Conservation (phyloP, 306 rosid genomes). For the Prunus armeniaca region DNA sequence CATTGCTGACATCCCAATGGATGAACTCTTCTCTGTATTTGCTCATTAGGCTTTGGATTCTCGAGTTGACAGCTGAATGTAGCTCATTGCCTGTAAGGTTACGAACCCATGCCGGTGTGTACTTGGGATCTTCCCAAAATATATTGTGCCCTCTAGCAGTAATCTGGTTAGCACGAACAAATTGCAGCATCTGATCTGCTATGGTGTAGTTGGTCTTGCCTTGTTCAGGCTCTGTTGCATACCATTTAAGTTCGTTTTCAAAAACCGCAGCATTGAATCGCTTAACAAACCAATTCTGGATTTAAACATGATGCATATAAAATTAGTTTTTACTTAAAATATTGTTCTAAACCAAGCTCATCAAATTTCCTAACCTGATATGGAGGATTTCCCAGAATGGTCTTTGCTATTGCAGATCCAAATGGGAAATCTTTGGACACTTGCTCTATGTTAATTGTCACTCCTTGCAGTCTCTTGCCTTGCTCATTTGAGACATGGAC, state of each 20-base stretch:
- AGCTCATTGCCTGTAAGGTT: slow-evolving; percentile 52
- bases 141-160: slow-evolving; percentile 86
- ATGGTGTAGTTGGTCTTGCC: slow-evolving; percentile 58
- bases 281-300: slow-evolving; percentile 74
- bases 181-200: slow-evolving; percentile 73
- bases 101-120: slow-evolving; percentile 68
- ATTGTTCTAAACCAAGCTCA: background rate
- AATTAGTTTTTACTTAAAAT: background rate
- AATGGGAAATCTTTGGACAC: slow-evolving; percentile 76
- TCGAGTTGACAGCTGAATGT: slow-evolving; percentile 49
- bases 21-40: slow-evolving; percentile 73
- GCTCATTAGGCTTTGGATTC: slow-evolving; percentile 66
- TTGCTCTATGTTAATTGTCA: slow-evolving; percentile 44
- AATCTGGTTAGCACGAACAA: slow-evolving; percentile 60
- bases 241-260: slow-evolving; percentile 95
- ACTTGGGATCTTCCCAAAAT: slow-evolving; percentile 90
- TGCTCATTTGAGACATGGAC: slow-evolving; percentile 62
- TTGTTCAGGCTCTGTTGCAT: slow-evolving; percentile 81
- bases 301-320: background rate
- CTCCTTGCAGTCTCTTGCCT: slow-evolving; percentile 64
- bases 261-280: slow-evolving; percentile 85
- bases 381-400: slow-evolving; percentile 70
- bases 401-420: slow-evolving; percentile 86
- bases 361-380: slow-evolving; percentile 57
- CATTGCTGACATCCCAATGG: slow-evolving; percentile 96